Evolutionary conservation across 2,329 filamentous ascomycete species (phyloP).

Genomic region (Fusarium tuaranense): DNA sequence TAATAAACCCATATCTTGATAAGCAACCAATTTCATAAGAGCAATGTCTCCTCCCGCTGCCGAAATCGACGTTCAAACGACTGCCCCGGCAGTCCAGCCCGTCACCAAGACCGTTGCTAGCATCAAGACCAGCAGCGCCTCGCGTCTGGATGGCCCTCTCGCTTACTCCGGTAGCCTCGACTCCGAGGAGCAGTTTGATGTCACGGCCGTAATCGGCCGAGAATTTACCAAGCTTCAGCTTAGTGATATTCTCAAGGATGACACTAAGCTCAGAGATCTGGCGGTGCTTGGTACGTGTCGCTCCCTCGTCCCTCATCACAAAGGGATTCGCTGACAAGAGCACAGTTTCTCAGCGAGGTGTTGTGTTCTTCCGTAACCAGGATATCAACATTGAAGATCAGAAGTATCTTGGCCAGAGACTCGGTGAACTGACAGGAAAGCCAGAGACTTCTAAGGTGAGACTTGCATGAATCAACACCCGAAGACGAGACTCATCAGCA

Average conservation of each 20-base stretch:
- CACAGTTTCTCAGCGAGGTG: conserved; percentile 19
- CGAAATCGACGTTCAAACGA: conserved; percentile 9
- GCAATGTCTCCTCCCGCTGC: conserved; percentile 24
- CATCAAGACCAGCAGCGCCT: conserved; percentile 2
- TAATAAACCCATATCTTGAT: neutral
- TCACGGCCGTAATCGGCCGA: conserved; percentile 18
- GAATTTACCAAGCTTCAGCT: conserved; percentile 23
- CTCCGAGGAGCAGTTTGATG: conserved; percentile 17
- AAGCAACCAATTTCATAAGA: neutral
- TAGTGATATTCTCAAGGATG: conserved; percentile 16
- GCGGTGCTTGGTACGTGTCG: conserved; percentile 12
- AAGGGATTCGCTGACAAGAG: neutral
- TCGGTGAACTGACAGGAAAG: conserved; percentile 25
- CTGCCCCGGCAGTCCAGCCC: conserved; percentile 13
- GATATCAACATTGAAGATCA: conserved; percentile 19
- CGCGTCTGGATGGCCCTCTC: conserved; percentile 13
- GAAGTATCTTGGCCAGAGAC: conserved; percentile 18
- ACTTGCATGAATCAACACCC: neutral
- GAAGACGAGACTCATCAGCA: neutral
- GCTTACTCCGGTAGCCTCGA: conserved; percentile 16
- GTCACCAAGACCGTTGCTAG: conserved; percentile 4
- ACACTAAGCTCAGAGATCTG: conserved; percentile 19
- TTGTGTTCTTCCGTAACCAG: conserved; percentile 25
- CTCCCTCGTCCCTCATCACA: neutral
- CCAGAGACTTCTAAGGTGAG: conserved; percentile 22